Evolutionary conservation across 208 protist genomes (phyloP), one percentile per base, ranked within the genome.

Genomic region (Trypanosoma platydactyli): DNA sequence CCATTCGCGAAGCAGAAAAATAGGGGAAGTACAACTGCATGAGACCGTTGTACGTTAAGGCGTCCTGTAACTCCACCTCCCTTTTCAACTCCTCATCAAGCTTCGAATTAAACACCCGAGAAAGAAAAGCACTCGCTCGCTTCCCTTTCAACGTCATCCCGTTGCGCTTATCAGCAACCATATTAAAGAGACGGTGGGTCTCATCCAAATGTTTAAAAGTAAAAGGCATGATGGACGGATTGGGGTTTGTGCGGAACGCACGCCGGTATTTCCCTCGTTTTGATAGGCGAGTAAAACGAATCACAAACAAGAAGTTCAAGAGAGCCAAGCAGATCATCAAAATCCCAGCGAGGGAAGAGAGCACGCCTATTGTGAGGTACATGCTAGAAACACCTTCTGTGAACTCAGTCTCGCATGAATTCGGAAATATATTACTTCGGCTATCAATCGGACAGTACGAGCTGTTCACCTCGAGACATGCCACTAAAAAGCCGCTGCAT

Each of bases 1-100:
- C 76, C 29, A 78, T 76, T 5, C 58, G 25, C 20, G 50, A 29
- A 6, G 66, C 40, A 42, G 54, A 46, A 54, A 71, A 66, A 50
- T 77, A 80, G 0, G 83, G 83, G 46, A 86, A 89, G 72, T 81
- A 68, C 18, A 82, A 44, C 16, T 59, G 63, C 79, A 89, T 89
- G 33, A 89, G 59, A 55, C 77, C 64, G n/a, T 82, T 72, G 61
- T 71, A 89, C 13, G 69, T 81, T 6, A 89, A 11, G 0, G 70
- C 54, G 0, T 54, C 79, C 12, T 58, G 29, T 13, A 20, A n/a
- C 12, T 29, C 24, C 18, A 89, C 33, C 1, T 29, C 9, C 15
- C 65, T 41, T 16, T 24, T 25, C 42, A 77, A 71, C 20, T 77
- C 62, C 38, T 71, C 54, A 22, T 61, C 35, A 27, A 85, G 60